These are phyloP conservation scores for Astrothelium subdiscretum DNA, from an alignment of 495 filamentous ascomycete species.

Conservation along the genomic window DNA sequence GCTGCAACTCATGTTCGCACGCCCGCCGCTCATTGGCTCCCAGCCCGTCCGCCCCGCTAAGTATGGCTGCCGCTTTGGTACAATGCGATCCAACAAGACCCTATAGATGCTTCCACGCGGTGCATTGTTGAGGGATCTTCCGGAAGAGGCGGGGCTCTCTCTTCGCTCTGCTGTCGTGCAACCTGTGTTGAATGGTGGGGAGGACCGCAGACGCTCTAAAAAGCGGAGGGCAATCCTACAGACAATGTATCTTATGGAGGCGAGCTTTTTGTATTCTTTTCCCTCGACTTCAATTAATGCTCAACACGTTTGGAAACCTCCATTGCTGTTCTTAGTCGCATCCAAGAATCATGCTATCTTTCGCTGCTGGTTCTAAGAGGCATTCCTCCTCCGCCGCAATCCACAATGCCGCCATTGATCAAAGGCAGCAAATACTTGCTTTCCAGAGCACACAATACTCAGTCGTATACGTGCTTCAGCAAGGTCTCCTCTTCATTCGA, in stretches of 20 bases:
- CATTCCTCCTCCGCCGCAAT: background rate
- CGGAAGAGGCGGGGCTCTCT: background rate
- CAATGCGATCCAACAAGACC: background rate
- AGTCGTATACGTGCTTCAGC: background rate
- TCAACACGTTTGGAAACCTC: no score
- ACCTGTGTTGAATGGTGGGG: no score
- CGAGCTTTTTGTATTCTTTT: background rate
- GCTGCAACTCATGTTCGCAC: background rate
- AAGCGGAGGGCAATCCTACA: no score
- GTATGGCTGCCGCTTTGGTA: background rate
- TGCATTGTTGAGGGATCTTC: background rate
- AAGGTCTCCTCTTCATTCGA: background rate
- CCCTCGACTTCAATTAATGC: background rate
- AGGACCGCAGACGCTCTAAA: no score
- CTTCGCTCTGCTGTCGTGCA: no score
- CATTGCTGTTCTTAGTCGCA: no score
- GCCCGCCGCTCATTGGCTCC: background rate
- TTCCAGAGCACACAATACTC: background rate
- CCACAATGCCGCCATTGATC: background rate
- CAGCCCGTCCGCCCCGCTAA: background rate
- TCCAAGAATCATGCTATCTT: background rate
- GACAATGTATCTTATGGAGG: no score
- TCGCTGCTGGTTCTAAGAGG: background rate
- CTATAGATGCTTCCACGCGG: background rate
- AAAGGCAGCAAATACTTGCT: background rate